phyloP scores from a whole-genome alignment of 2,329 filamentous ascomycete genomes.

The Claviceps paspali region DNA sequence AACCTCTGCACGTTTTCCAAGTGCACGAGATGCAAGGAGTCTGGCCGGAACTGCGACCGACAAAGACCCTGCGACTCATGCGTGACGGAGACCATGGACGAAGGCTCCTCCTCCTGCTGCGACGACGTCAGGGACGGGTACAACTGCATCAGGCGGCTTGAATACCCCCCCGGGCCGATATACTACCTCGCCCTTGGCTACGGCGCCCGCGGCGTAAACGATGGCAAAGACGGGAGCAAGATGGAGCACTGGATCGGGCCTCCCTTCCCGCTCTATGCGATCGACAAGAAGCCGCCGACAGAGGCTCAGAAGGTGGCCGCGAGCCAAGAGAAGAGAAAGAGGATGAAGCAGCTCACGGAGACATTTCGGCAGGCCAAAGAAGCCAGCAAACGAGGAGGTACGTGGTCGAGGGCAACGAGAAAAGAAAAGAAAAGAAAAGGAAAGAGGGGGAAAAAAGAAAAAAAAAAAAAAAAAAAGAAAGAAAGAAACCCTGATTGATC shows the following conservation, averaged over 20 bases:
- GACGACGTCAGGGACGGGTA: conserved; percentile 1
- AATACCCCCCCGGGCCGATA: conserved; percentile 10
- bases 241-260: conserved; percentile 15
- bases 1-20: conserved; percentile 11
- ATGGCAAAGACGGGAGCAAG: conserved; percentile 10
- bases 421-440: no score
- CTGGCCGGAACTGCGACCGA: conserved; percentile 17
- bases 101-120: conserved; percentile 5
- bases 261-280: conserved; percentile 5
- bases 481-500: no score
- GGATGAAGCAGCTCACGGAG: not conserved
- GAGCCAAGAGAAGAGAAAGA: not conserved
- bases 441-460: no score
- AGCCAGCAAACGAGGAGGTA: not conserved
- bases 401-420: no score
- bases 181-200: conserved; percentile 21
- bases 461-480: no score
- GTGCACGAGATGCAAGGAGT: conserved; percentile 12
- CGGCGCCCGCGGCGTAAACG: conserved; percentile 14
- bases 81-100: not conserved
- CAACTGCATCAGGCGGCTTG: conserved; percentile 8
- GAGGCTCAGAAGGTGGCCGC: not conserved
- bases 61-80: conserved; percentile 24
- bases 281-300: conserved; percentile 4
- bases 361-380: not conserved